A percentile compares a stretch with the other conserved stretches of the same genome.
Evolutionary conservation across 345 rosid genomes (phyloP).

Genomic region (Eutrema yunnanense): DNA sequence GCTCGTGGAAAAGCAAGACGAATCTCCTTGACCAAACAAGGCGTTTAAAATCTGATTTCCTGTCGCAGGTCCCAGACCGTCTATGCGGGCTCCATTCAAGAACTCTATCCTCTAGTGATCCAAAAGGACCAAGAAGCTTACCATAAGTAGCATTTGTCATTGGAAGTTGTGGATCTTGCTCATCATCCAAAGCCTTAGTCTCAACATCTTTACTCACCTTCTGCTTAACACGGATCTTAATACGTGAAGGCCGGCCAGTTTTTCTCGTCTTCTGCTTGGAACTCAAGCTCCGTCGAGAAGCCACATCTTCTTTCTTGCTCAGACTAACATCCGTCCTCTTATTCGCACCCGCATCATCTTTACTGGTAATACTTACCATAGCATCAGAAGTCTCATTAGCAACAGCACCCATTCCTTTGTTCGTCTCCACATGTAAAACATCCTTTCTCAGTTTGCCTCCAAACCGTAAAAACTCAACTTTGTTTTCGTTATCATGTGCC

Average conservation of each 20-base stretch:
- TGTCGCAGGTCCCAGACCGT: constrained; percentile 85
- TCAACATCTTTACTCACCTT: constrained; percentile 35
- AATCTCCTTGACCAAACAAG: constrained; percentile 97
- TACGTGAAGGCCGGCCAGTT: constrained; percentile 33
- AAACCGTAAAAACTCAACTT: constrained; percentile 60
- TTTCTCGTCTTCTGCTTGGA: constrained; percentile 46
- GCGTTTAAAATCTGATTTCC: constrained; percentile 79
- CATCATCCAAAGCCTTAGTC: constrained; percentile 35
- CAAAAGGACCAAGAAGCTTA: constrained; percentile 88
- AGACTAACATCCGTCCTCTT: constrained; percentile 42
- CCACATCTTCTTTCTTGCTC: constrained; percentile 40
- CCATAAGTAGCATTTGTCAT: constrained; percentile 62
- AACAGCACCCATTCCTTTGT: constrained; percentile 35
- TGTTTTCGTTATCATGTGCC: constrained; percentile 80
- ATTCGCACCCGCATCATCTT: constrained; percentile 28
- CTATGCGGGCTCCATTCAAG: constrained; percentile 85
- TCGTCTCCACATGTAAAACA: constrained; percentile 23
- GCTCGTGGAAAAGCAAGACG: constrained; percentile 79
- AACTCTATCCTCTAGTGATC: constrained; percentile 58
- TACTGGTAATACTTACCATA: constrained; percentile 32
- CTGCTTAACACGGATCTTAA: constrained; percentile 43
- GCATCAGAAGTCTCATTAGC: constrained; percentile 40
- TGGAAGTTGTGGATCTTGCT: constrained; percentile 57
- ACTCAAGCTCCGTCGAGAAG: constrained; percentile 32
- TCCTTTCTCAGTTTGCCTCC: constrained; percentile 39